These are phyloP conservation scores for Byssoonygena ceratinophila DNA, from an alignment of 2,329 filamentous ascomycete species.

Conservation along the genomic window DNA sequence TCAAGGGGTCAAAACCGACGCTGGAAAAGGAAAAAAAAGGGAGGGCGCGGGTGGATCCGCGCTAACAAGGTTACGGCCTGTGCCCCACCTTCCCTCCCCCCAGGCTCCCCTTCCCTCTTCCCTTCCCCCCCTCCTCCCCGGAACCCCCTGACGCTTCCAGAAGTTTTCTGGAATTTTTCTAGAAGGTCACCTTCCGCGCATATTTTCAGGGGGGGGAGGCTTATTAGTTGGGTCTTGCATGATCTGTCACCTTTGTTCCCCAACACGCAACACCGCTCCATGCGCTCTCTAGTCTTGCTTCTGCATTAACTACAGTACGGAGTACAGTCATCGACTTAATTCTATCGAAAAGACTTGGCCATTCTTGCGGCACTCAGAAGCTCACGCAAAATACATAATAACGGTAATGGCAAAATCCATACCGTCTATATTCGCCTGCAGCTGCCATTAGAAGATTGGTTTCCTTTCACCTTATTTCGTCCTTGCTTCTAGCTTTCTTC, in stretches of 20 bases:
- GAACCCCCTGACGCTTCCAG: neutral
- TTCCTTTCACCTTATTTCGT: too few relatives aligned
- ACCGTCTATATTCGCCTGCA: neutral
- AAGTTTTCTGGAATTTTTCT: slow-evolving; percentile 9
- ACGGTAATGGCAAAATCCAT: neutral
- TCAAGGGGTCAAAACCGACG: neutral
- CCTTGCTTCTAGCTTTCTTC: neutral
- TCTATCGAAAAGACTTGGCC: too few relatives aligned
- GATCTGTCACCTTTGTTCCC: slow-evolving; percentile 3
- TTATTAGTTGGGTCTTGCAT: neutral
- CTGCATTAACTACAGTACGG: too few relatives aligned
- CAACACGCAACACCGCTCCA: neutral
- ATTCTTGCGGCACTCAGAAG: too few relatives aligned
- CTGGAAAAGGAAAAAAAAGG: neutral
- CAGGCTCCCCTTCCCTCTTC: too few relatives aligned
- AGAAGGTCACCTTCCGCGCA: neutral
- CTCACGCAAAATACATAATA: too few relatives aligned
- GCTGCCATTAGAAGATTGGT: slow-evolving; percentile 2
- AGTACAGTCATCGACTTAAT: too few relatives aligned
- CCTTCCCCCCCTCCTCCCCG: neutral
- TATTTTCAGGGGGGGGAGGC: neutral
- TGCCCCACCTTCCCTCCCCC: neutral
- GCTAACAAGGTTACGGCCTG: neutral
- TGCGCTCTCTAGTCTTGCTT: neutral
- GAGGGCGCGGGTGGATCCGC: neutral